Evolutionary conservation across 2,329 filamentous ascomycete genomes (phyloP), one percentile per base, ranked within the genome.

Genomic region (Macroventuria anomochaeta): DNA sequence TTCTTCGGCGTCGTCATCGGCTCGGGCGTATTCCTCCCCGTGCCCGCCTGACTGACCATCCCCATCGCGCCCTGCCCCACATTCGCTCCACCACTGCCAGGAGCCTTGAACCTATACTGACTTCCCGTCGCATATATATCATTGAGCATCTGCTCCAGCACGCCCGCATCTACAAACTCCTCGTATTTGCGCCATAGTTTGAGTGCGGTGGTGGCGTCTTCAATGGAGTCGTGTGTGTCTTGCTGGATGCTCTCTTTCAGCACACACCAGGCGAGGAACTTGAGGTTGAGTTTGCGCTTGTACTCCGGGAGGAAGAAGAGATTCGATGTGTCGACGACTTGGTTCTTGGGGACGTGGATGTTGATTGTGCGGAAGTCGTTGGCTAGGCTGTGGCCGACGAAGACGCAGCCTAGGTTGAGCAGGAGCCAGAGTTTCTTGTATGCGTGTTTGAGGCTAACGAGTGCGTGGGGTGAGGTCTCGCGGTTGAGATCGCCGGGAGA

Each of bases 391-490:
- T 99, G 95, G 2, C 95, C 95, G 5, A 99, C 84, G 72, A 99
- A 99, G 58, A 90, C 86, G 76, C 92, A 96, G 40, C 95, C 95
- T 0, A 97, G 82, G 70, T 99, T 99, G 26, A 99, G 84, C 15
- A 99, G 82, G 13, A 97, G 85, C 96, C 96, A 99, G 25, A 99
- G 86, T 74, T 97, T 97, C 77, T 99, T 99, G 81, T 97, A 99
- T 1, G 91, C 93, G 53, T 90, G 85, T 73, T 99, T 99, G 33
- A 97, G 82, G 1, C 89, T 84, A 7, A 97, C 87, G 0, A 97
- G 84, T 48, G 91, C 91, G 75, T 96, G 93, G 47, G 83, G 85
- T 36, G 89, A 90, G n/a, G 84, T 82, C 50, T 86, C 82, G 21
- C 88, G 86, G 64, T 96, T 92, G 7, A 99, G 81, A 69, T 99